Percentiles rank a stretch among this genome's conserved stretches.
Evolutionary conservation across 2,329 filamentous ascomycete genomes (phyloP).

Genomic region (Penicillium hordei): DNA sequence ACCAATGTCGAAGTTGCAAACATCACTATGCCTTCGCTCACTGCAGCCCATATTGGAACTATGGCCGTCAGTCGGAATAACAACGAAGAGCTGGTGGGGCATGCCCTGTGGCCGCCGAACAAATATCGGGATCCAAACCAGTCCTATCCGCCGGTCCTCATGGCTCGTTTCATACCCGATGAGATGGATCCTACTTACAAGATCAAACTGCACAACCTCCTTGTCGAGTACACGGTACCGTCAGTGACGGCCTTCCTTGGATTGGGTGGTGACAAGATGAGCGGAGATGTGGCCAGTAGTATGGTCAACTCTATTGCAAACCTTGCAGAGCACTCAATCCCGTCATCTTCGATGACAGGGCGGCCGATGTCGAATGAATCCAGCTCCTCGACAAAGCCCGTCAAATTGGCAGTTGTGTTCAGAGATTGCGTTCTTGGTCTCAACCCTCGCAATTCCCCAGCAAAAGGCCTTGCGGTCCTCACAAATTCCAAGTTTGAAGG

Average conservation of each 20-base stretch:
- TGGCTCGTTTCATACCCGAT: constrained; percentile 87
- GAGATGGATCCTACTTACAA: constrained; percentile 91
- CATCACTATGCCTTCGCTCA: constrained; percentile 78
- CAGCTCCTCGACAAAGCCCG: constrained; percentile 51
- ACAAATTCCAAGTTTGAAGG: constrained; percentile 74
- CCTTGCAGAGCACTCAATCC: constrained; percentile 56
- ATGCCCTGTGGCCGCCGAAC: constrained; percentile 47
- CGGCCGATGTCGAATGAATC: constrained; percentile 20
- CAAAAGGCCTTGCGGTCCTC: constrained; percentile 76
- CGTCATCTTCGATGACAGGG: constrained; percentile 8
- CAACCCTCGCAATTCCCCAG: constrained; percentile 72
- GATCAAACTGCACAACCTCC: constrained; percentile 79
- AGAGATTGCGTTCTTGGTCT: constrained; percentile 80
- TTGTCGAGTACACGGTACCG: constrained; percentile 84
- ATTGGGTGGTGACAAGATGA: constrained; percentile 64
- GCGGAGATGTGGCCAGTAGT: constrained; percentile 71
- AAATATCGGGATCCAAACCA: constrained; percentile 18
- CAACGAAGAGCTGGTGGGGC: constrained; percentile 69
- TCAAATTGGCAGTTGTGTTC: constrained; percentile 60
- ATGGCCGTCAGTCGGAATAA: constrained; percentile 64
- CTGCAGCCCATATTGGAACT: constrained; percentile 71
- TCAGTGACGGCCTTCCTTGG: constrained; percentile 78
- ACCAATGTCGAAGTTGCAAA: constrained; percentile 71
- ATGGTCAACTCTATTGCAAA: constrained; percentile 79
- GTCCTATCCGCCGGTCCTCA: constrained; percentile 62